Percentiles rank a stretch among this genome's conserved stretches.
These are phyloP conservation scores for Perilla frutescens DNA, from an alignment of 257 asterid genomes.

Conservation along the genomic window DNA sequence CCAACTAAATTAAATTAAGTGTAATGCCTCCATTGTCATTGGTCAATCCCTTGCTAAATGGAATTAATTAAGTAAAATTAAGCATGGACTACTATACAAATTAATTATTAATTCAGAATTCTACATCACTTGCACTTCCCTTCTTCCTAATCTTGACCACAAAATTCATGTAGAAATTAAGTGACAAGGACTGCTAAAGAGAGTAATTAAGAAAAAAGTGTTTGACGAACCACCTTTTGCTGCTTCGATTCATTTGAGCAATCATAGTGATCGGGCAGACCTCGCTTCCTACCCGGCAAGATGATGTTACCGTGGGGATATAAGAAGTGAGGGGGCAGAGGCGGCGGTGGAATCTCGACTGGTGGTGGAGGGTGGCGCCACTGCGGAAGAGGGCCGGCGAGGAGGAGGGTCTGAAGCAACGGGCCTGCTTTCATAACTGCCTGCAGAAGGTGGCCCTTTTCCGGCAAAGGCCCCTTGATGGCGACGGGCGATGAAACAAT, in stretches of 20 bases:
- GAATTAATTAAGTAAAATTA: no score
- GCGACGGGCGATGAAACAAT: conserved; percentile 61
- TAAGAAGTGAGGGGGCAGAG: background rate
- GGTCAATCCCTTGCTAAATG: no score
- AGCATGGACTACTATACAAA: conserved; percentile 39
- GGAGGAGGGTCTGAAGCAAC: conserved; percentile 71
- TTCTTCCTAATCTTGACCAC: conserved; percentile 39
- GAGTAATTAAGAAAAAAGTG: no score
- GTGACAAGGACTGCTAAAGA: no score
- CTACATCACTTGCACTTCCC: conserved; percentile 1
- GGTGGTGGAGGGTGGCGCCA: conserved; percentile 99
- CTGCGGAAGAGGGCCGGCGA: conserved; percentile 88
- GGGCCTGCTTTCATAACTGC: conserved; percentile 94
- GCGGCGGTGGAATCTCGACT: conserved; percentile 77
- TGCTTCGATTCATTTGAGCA: conserved; percentile 45
- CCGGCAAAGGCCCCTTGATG: conserved; percentile 62
- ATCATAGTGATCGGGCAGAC: conserved; percentile 44
- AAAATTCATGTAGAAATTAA: background rate
- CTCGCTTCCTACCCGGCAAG: conserved; percentile 54
- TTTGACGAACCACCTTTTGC: conserved; percentile 26
- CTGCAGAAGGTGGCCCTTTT: conserved; percentile 70
- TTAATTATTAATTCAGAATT: background rate
- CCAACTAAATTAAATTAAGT: conserved; percentile 23
- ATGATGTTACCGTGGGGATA: background rate
- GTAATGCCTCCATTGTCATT: no score